These are phyloP conservation scores for Lactarius sanguifluus DNA, from an alignment of 768 basidiomycete species.

Conservation along the genomic window DNA sequence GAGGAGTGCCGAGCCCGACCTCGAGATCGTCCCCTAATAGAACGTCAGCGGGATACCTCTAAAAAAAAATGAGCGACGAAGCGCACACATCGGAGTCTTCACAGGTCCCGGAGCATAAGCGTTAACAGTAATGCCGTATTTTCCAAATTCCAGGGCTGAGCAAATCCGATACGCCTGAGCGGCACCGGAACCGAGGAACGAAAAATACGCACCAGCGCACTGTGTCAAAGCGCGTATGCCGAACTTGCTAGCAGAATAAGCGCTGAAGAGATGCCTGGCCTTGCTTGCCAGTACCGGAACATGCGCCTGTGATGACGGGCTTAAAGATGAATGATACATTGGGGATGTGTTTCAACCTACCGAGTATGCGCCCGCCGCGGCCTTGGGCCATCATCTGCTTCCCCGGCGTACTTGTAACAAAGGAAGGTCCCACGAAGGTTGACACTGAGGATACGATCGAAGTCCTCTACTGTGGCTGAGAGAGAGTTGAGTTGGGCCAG, in stretches of 20 bases:
- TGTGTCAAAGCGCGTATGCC: slow-evolving; percentile 37
- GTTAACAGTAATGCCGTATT: slow-evolving; percentile 32
- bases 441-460: slow-evolving; percentile 27
- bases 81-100: slow-evolving; percentile 29
- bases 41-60: neutral
- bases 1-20: slow-evolving; percentile 8
- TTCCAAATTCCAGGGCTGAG: slow-evolving; percentile 29
- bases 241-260: slow-evolving; percentile 38
- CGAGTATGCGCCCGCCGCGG: slow-evolving; percentile 32
- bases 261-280: slow-evolving; percentile 24
- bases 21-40: slow-evolving; percentile 23
- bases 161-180: neutral
- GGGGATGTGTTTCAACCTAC: slow-evolving; percentile 5
- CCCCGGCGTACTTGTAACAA: slow-evolving; percentile 33
- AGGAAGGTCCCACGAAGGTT: slow-evolving; percentile 31
- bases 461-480: slow-evolving; percentile 30
- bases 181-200: neutral
- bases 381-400: slow-evolving; percentile 33
- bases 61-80: neutral
- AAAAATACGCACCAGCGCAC: slow-evolving; percentile 22
- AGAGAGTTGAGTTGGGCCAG: neutral
- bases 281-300: slow-evolving; percentile 12
- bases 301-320: slow-evolving; percentile 20
- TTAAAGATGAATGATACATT: neutral
- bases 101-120: slow-evolving; percentile 31